Percentiles rank a stretch among this genome's conserved stretches.
Evolutionary conservation across 148 eudicot genomes (phyloP).

Genomic region (Diospyros kaki): DNA sequence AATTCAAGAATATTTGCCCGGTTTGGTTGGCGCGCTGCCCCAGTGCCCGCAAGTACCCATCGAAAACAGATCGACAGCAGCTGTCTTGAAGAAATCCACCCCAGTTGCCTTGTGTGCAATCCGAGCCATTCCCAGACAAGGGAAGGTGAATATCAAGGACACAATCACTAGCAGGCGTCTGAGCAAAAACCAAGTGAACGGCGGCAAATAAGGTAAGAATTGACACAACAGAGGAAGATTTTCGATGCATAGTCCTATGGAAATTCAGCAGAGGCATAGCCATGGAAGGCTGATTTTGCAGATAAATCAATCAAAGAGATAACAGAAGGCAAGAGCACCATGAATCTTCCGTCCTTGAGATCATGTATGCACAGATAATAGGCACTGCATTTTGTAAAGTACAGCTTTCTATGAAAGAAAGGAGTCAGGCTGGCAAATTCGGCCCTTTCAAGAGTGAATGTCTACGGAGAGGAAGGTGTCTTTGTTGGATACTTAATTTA

Average conservation of each 20-base stretch:
- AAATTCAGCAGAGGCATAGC: not conserved
- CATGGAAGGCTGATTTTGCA: slow-evolving; percentile 4
- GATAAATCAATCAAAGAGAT: not conserved
- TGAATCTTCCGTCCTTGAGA: not conserved
- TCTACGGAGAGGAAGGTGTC: too few relatives aligned
- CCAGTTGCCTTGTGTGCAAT: slow-evolving; percentile 27
- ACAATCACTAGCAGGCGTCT: slow-evolving; percentile 13
- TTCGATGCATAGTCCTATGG: slow-evolving; percentile 3
- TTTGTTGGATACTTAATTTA: too few relatives aligned
- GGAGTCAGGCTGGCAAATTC: too few relatives aligned
- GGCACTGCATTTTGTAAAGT: too few relatives aligned
- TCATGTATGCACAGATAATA: too few relatives aligned
- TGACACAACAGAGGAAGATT: not conserved
- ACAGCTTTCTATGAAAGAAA: too few relatives aligned
- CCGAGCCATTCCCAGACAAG: slow-evolving; percentile 10
- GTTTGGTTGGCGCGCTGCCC: slow-evolving; percentile 26
- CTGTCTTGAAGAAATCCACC: slow-evolving; percentile 23
- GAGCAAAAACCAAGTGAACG: slow-evolving; percentile 9
- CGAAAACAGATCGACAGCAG: slow-evolving; percentile 26
- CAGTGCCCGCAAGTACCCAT: slow-evolving; percentile 26
- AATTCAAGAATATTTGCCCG: slow-evolving; percentile 29
- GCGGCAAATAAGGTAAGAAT: slow-evolving; percentile 11
- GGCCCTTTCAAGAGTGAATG: too few relatives aligned
- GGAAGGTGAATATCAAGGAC: slow-evolving; percentile 21
- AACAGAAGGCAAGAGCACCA: not conserved